Conservation (phyloP, 2,329 filamentous ascomycete genomes). For the Apiospora rasikravindrae region DNA sequence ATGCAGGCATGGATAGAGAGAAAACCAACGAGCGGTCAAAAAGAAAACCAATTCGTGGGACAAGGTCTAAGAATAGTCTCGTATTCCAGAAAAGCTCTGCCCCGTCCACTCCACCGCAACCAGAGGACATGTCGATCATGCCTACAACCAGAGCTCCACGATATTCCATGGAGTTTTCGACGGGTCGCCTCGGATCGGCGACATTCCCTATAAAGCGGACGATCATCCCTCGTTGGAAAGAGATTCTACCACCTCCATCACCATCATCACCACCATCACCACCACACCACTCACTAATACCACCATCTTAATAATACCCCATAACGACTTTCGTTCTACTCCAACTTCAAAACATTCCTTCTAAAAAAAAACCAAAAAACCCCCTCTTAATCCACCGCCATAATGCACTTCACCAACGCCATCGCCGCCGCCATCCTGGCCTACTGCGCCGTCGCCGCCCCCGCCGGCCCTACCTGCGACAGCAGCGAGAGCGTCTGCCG, state of each 20-base stretch:
- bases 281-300: constrained; percentile 18
- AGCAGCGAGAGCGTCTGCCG: constrained; percentile 12
- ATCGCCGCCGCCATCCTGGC: constrained; percentile 18
- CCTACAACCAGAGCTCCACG: not conserved
- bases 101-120: not conserved
- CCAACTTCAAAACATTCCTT: constrained; percentile 14
- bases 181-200: not conserved
- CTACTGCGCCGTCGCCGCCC: constrained; percentile 16
- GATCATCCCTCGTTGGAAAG: not conserved
- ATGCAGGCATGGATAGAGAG: not conserved
- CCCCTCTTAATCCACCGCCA: not conserved
- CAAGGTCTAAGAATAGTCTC: constrained; percentile 13
- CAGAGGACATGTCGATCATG: not conserved
- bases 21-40: not conserved
- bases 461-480: constrained; percentile 17
- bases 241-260: not conserved
- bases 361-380: not conserved
- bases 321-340: constrained; percentile 8
- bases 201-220: constrained; percentile 6
- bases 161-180: not conserved
- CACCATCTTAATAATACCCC: constrained; percentile 3
- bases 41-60: not conserved
- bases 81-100: not conserved
- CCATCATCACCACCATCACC: constrained; percentile 16
- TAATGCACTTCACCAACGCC: constrained; percentile 13